phyloP scores from a whole-genome alignment of 2,329 filamentous ascomycete species.

The Colletotrichum chlorophyti region DNA sequence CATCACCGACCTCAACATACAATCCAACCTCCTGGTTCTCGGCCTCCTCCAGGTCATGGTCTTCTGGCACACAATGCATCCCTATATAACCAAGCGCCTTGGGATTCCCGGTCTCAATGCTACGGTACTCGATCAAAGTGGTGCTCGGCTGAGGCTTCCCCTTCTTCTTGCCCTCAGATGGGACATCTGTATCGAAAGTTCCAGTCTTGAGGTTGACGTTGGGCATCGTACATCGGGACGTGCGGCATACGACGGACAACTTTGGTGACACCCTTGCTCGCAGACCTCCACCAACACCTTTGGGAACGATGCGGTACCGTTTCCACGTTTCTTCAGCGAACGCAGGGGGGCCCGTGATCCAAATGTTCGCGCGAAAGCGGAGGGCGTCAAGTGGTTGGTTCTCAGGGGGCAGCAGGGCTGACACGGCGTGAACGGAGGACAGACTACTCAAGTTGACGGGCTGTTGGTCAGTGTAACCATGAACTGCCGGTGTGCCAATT shows the following conservation, averaged over 20 bases:
- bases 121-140: slow-evolving; percentile 32
- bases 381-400: slow-evolving; percentile 29
- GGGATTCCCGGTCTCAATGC: slow-evolving; percentile 34
- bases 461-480: slow-evolving; percentile 32
- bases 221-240: slow-evolving; percentile 30
- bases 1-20: slow-evolving; percentile 35
- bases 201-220: slow-evolving; percentile 27
- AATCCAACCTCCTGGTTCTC: not conserved
- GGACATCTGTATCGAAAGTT: slow-evolving; percentile 6
- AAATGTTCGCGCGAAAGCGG: slow-evolving; percentile 31
- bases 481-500: slow-evolving; percentile 30
- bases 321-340: slow-evolving; percentile 31
- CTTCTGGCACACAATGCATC: slow-evolving; percentile 39
- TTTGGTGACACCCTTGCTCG: slow-evolving; percentile 10
- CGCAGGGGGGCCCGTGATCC: slow-evolving; percentile 26
- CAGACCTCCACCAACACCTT: not conserved
- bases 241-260: slow-evolving; percentile 30
- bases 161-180: slow-evolving; percentile 17
- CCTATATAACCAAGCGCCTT: slow-evolving; percentile 37
- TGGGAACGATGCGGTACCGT: slow-evolving; percentile 22
- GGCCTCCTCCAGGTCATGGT: slow-evolving; percentile 26
- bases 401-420: slow-evolving; percentile 20
- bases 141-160: slow-evolving; percentile 37
- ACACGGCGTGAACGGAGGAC: slow-evolving; percentile 31
- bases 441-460: slow-evolving; percentile 31